Evolutionary conservation across 495 filamentous ascomycete genomes (phyloP), one percentile per base, ranked within the genome.

Genomic region (Neurospora cerealis): DNA sequence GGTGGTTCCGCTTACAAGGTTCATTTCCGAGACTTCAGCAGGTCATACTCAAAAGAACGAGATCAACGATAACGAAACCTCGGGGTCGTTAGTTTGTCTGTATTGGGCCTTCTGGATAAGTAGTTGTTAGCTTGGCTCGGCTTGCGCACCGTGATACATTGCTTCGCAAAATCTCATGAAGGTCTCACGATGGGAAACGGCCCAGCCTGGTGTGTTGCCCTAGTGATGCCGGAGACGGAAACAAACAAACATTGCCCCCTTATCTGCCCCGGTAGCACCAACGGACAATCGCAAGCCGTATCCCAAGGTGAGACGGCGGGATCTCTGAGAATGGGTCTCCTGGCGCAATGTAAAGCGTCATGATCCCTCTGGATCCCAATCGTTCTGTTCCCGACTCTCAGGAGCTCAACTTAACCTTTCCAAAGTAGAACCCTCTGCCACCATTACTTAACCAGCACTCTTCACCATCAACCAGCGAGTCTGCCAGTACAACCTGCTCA

Each of bases 361-460:
- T 42, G 24, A 28, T 28, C 24, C 24, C 24, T 28, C 24, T 28
- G 24, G 24, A 28, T 28, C 24, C 24, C 24, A 28, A 28, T 28
- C 24, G 24, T 28, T 28, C 24, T 28, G 24, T 28, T 28, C 24
- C 24, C 24, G 24, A 28, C 24, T 28, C 24, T 78, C 71, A 76
- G 0, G 54, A 36, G 11, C 28, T 32, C 71, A 81, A 10, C 39
- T 74, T 77, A 21, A 82, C 72, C 34, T 69, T 82, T 15, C 82
- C 83, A 72, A 76, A 81, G 19, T 90, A 86, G 77, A 95, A 97
- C 0, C 93, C 94, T 74, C 91, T 86, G n/a, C 92, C 92, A 0
- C 91, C 93, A 80, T 94, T 97, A 77, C 93, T 96, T 73, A 97
- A 82, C 90, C 92, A 94, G 74, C 93, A 91, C 71, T 88, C 86